Conservation (phyloP, 352 stramenopile species). For the Plasmopara muralis region DNA sequence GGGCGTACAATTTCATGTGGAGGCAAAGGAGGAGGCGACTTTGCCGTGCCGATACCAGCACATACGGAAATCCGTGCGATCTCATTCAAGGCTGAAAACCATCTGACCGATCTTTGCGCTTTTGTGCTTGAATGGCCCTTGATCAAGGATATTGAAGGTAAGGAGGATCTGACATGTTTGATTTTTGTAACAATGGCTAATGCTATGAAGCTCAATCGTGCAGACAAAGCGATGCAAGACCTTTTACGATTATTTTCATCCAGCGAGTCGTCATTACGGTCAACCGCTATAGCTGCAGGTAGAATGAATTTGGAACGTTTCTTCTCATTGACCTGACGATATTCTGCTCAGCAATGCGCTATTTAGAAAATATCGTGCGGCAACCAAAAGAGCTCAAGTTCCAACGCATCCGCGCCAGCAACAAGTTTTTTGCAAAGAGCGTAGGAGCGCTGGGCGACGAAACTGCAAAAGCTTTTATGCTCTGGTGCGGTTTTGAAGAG, state of each 20-base stretch:
- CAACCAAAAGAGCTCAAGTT: conserved; percentile 55
- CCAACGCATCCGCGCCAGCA: conserved; percentile 62
- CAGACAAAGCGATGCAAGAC: conserved; percentile 21
- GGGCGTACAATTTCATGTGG: conserved; percentile 46
- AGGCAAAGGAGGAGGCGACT: conserved; percentile 52
- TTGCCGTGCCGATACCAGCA: conserved; percentile 27
- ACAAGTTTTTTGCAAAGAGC: conserved; percentile 62
- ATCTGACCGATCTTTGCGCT: conserved; percentile 46
- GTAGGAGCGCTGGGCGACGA: conserved; percentile 27
- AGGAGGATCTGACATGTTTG: not conserved
- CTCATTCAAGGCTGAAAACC: conserved; percentile 53
- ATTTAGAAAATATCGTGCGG: conserved; percentile 57
- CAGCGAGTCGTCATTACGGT: conserved; percentile 8
- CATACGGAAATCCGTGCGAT: conserved; percentile 54
- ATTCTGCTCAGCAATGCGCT: conserved; percentile 35
- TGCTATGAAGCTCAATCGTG: not conserved
- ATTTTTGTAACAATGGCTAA: not conserved
- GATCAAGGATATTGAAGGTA: conserved; percentile 19
- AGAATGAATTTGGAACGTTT: conserved; percentile 2
- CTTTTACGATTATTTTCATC: conserved; percentile 17
- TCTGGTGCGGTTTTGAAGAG: conserved; percentile 53
- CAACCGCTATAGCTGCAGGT: conserved; percentile 35
- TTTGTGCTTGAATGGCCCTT: conserved; percentile 35
- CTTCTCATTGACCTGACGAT: conserved; percentile 4
- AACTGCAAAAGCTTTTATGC: conserved; percentile 21